Evolutionary conservation across 192 early-diverging fungal species (phyloP).

Genomic region (Entomortierella chlamydospora): DNA sequence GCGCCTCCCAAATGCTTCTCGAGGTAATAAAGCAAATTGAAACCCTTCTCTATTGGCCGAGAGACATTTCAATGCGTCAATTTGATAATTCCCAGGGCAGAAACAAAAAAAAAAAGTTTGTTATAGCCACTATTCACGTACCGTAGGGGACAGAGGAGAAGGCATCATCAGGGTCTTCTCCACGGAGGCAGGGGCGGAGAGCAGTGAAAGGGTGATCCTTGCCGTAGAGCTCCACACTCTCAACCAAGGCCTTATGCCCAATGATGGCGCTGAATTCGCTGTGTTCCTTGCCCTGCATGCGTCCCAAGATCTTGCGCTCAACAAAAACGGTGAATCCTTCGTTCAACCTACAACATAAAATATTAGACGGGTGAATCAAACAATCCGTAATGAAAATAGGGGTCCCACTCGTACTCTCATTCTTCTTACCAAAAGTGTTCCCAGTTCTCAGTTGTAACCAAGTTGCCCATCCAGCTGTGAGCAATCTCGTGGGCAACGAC

Average conservation of each 20-base stretch:
- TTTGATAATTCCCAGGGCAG: neutral
- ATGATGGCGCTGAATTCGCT: slow-evolving; percentile 90
- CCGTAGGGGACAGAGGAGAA: slow-evolving; percentile 88
- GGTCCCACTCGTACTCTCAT: no score
- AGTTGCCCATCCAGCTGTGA: slow-evolving; percentile 92
- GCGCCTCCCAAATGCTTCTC: slow-evolving; percentile 90
- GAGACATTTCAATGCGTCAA: neutral
- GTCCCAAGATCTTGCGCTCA: slow-evolving; percentile 90
- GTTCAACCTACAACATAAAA: slow-evolving; percentile 81
- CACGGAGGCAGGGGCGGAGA: slow-evolving; percentile 77
- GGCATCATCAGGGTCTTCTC: slow-evolving; percentile 86
- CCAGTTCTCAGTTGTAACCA: slow-evolving; percentile 88
- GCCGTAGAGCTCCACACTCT: slow-evolving; percentile 77
- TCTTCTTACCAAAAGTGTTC: slow-evolving; percentile 59
- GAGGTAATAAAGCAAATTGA: slow-evolving; percentile 92
- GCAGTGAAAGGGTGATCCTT: slow-evolving; percentile 73
- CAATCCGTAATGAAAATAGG: no score
- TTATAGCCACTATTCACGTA: slow-evolving; percentile 19
- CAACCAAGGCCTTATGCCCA: slow-evolving; percentile 79
- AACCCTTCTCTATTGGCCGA: slow-evolving; percentile 85
- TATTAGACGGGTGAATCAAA: no score
- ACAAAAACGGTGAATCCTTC: slow-evolving; percentile 97
- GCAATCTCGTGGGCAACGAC: slow-evolving; percentile 96
- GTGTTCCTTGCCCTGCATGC: slow-evolving; percentile 80
- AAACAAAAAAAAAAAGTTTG: neutral